Evolutionary conservation across 2,329 filamentous ascomycete species (phyloP), one percentile per base, ranked within the genome.

Genomic region (Peltaster fructicola): DNA sequence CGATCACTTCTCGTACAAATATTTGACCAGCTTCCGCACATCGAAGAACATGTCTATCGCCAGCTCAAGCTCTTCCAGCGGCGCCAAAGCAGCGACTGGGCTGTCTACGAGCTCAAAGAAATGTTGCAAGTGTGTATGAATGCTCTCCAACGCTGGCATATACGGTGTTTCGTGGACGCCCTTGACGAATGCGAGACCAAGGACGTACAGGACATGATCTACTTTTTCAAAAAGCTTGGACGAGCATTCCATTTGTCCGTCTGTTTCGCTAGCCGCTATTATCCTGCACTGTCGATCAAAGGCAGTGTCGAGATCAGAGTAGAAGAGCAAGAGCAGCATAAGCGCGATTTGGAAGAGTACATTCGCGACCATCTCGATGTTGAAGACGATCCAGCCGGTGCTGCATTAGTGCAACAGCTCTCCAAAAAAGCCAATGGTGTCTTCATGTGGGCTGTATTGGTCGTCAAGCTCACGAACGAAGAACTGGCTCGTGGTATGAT

Each of bases 101-200:
- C n/a, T n/a, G n/a, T n/a, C n/a, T n/a, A n/a, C n/a, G n/a, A n/a
- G n/a, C n/a, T n/a, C n/a, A n/a, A n/a, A n/a, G n/a, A n/a, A n/a
- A n/a, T n/a, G n/a, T n/a, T n/a, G n/a, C n/a, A n/a, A n/a, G n/a
- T n/a, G n/a, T n/a, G n/a, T n/a, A n/a, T n/a, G n/a, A n/a, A n/a
- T n/a, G n/a, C n/a, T n/a, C n/a, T n/a, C n/a, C n/a, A n/a, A n/a
- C n/a, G n/a, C n/a, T n/a, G n/a, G n/a, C n/a, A n/a, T n/a, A n/a
- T n/a, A n/a, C n/a, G n/a, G n/a, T 26, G 27, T 17, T 46, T 47
- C 13, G 38, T 51, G 1, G 57, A 63, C 24, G 60, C 59, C 0
- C 42, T 64, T 1, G 60, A 65, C 17, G 61, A 65, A 32, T 63
- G 57, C 27, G 44, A 57, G 6, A n/a, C n/a, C n/a, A 52, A 59